These are phyloP conservation scores for Echium plantagineum DNA, from an alignment of 257 asterid species.

Conservation along the genomic window DNA sequence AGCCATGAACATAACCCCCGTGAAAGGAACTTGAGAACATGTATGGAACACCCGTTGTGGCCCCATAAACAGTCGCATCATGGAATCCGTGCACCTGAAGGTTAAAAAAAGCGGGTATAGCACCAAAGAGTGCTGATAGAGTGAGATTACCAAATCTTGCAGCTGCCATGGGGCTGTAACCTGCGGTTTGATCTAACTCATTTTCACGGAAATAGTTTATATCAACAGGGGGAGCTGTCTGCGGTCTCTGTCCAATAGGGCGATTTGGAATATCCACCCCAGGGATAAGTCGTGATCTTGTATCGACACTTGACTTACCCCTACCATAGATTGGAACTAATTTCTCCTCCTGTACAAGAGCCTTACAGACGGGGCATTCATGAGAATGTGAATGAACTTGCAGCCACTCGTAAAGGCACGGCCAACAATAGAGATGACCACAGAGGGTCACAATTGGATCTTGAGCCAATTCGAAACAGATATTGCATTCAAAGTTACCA, in stretches of 20 bases:
- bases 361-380: constrained; percentile 90
- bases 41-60: constrained; percentile 60
- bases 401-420: constrained; percentile 90
- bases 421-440: constrained; percentile 97
- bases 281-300: constrained; percentile 31
- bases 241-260: constrained; percentile 64
- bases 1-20: constrained; percentile 68
- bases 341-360: constrained; percentile 59
- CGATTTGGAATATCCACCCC: constrained; percentile 50
- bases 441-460: constrained; percentile 87
- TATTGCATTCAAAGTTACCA: constrained; percentile 74
- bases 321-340: constrained; percentile 81
- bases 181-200: constrained; percentile 37
- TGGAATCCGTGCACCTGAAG: constrained; percentile 56
- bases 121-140: constrained; percentile 47
- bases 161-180: constrained; percentile 44
- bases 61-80: constrained; percentile 76
- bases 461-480: constrained; percentile 84
- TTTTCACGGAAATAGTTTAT: constrained; percentile 35
- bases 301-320: constrained; percentile 54
- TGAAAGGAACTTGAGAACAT: constrained; percentile 59
- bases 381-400: constrained; percentile 64
- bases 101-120: constrained; percentile 53
- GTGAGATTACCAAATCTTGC: constrained; percentile 54
- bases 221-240: constrained; percentile 45